A percentile compares a stretch with the other conserved stretches of the same genome.
Conservation (phyloP, 805 yeast species). For the Citeromyces matritensis region DNA sequence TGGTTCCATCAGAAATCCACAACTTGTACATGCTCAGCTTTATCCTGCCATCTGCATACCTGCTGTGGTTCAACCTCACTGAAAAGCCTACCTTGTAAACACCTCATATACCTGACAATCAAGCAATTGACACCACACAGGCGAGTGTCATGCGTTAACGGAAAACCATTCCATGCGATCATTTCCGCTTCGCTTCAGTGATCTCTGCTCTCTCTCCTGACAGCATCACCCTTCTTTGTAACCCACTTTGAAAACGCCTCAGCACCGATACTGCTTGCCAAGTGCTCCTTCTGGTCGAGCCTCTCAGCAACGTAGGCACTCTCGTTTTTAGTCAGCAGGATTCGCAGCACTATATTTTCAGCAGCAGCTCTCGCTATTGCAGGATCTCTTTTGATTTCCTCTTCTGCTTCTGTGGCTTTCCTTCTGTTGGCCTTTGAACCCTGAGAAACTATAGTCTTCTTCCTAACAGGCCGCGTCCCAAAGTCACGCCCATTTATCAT, state of each 20-base stretch:
- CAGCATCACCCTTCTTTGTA: not conserved
- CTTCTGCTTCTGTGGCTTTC: conserved; percentile 23
- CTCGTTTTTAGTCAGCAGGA: conserved; percentile 40
- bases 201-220: too few species aligned
- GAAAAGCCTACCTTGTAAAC: too few species aligned
- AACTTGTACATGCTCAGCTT: too few species aligned
- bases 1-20: too few species aligned
- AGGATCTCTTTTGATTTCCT: conserved; percentile 20
- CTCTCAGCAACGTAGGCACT: conserved; percentile 41
- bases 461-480: conserved; percentile 34
- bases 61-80: too few species aligned
- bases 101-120: too few species aligned
- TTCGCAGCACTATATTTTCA: conserved; percentile 61
- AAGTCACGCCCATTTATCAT: conserved; percentile 31
- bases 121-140: too few species aligned
- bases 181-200: too few species aligned
- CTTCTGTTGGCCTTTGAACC: conserved; percentile 45
- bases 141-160: too few species aligned
- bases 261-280: conserved; percentile 15
- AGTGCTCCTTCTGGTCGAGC: conserved; percentile 42
- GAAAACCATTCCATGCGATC: too few species aligned
- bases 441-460: conserved; percentile 57
- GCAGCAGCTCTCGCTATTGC: conserved; percentile 20
- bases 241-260: conserved; percentile 5
- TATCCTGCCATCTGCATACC: too few species aligned